These are phyloP conservation scores for Gloeostereum incarnatum DNA, from an alignment of 768 basidiomycete species.

Conservation along the genomic window DNA sequence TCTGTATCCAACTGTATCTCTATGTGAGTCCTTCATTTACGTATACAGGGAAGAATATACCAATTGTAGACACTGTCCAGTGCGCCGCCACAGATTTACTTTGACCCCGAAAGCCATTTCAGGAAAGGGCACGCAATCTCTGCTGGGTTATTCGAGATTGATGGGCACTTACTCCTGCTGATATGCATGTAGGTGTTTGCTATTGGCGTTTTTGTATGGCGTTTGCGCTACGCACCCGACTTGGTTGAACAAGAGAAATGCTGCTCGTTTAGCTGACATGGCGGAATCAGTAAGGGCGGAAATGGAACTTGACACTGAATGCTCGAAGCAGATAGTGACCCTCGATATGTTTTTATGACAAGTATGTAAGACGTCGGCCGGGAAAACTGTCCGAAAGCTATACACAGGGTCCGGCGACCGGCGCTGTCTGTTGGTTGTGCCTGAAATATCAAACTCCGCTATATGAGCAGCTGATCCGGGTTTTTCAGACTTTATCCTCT, in stretches of 20 bases:
- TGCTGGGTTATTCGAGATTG: conserved; percentile 33
- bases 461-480: too few species aligned
- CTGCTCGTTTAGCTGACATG: conserved; percentile 15
- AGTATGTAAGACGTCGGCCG: too few species aligned
- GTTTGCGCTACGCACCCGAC: conserved; percentile 34
- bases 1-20: conserved; percentile 51
- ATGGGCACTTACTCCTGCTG: background rate
- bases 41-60: background rate
- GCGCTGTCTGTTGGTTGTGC: too few species aligned
- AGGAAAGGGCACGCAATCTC: conserved; percentile 47
- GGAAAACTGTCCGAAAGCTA: too few species aligned
- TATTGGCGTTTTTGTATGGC: conserved; percentile 31
- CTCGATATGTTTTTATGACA: conserved; percentile 49
- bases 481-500: too few species aligned
- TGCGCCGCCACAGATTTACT: conserved; percentile 49
- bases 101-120: conserved; percentile 38
- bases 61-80: conserved; percentile 8
- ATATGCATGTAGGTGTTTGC: conserved; percentile 25
- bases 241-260: conserved; percentile 34
- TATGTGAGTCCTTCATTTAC: conserved; percentile 26
- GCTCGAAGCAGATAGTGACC: conserved; percentile 32
- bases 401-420: too few species aligned
- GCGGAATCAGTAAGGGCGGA: conserved; percentile 19
- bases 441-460: too few species aligned
- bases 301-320: conserved; percentile 14